Evolutionary conservation across 2,329 filamentous ascomycete genomes (phyloP), one percentile per base, ranked within the genome.

Genomic region (Clonostachys rhizophaga): DNA sequence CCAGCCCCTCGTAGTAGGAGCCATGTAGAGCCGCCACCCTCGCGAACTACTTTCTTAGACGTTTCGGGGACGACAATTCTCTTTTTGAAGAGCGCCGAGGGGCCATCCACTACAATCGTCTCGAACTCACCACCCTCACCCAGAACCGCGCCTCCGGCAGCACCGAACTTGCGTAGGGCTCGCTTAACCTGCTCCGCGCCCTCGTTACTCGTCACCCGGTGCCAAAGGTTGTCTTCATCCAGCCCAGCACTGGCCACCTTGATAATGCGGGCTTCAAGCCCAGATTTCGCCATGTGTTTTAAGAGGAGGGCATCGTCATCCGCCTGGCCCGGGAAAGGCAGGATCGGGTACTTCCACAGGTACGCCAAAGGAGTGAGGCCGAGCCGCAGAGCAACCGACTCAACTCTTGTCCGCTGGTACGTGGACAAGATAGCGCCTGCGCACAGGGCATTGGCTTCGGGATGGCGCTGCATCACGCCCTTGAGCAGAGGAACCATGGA

Each of bases 91-190:
- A 96, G 63, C 44, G 71, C 69, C 1, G 60, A 57, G 9, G 92
- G 92, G 11, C 92, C 94, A 65, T 91, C 83, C 35, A 97, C 60
- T 41, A 94, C 90, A 45, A 97, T 71, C 33, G 91, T 97, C 76
- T 97, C 94, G 65, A 95, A 97, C 71, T 97, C 94, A 5, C 94
- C 94, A 6, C 94, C 94, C 64, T 97, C 94, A 1, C 94, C 94
- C 16, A 97, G 69, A 10, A 91, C 81, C 9, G 88, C 87, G 1
- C 88, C 90, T 50, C 79, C 71, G 58, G 69, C 71, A 51, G 76
- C 69, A 41, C 87, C 86, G 67, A 95, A 95, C 52, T 81, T 77
- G 44, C 72, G 69, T 61, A 89, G 75, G 1, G 82, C 74, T 39
- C 63, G 69, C 57, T 72, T 70, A 41, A 83, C 61, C 46, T 71